phyloP scores from a whole-genome alignment of 2,329 filamentous ascomycete species.

The Orbilia oligospora region DNA sequence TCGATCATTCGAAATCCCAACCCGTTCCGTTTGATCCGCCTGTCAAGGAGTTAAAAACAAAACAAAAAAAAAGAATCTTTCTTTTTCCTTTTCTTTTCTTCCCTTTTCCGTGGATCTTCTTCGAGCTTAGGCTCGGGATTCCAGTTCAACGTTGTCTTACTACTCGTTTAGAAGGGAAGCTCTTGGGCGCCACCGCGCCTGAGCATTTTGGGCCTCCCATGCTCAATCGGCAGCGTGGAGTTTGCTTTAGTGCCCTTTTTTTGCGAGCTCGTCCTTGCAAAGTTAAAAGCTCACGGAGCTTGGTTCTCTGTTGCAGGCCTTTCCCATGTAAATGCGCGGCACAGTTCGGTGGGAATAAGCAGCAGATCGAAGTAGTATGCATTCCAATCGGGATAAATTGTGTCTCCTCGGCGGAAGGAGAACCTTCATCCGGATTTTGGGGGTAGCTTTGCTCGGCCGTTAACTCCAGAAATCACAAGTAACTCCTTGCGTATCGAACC shows the following conservation, averaged over 20 bases:
- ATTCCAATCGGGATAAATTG: constrained; percentile 59
- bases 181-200: constrained; percentile 51
- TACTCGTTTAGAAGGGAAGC: constrained; percentile 34
- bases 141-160: constrained; percentile 22
- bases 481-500: constrained; percentile 39
- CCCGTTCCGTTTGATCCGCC: constrained; percentile 57
- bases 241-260: constrained; percentile 52
- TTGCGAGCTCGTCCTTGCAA: constrained; percentile 39
- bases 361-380: not conserved
- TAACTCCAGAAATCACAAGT: constrained; percentile 4
- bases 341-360: constrained; percentile 44
- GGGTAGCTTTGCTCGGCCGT: constrained; percentile 29
- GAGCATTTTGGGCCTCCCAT: constrained; percentile 50
- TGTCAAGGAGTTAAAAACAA: constrained; percentile 43
- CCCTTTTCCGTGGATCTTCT: constrained; percentile 9
- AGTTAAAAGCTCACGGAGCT: constrained; percentile 37
- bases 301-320: constrained; percentile 21
- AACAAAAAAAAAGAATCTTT: too few species aligned
- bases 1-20: constrained; percentile 51
- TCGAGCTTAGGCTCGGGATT: constrained; percentile 37
- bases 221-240: constrained; percentile 41
- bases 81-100: not conserved
- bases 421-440: constrained; percentile 28
- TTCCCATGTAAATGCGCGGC: constrained; percentile 60
- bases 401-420: constrained; percentile 24